phyloP scores from a whole-genome alignment of 345 rosid species.

The Laguncularia racemosa region DNA sequence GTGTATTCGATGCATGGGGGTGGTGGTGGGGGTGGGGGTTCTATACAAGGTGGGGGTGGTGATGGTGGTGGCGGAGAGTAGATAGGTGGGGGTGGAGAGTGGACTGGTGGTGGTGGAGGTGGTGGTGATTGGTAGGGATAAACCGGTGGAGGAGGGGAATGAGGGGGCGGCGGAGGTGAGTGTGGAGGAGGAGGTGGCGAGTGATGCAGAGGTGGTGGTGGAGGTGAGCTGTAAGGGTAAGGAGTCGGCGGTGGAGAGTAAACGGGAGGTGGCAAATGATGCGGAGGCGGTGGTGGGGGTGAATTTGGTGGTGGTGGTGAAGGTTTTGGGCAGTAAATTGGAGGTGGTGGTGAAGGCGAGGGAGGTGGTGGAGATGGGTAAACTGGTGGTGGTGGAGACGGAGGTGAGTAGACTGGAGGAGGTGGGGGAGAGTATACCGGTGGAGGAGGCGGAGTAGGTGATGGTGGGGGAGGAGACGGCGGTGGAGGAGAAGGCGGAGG shows the following conservation, averaged over 20 bases:
- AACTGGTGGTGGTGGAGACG: constrained; percentile 9
- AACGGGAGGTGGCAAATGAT: constrained; percentile 14
- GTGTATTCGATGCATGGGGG: constrained; percentile 30
- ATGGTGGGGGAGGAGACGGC: constrained; percentile 21
- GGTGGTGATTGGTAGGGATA: not conserved
- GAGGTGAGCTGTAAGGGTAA: constrained; percentile 3
- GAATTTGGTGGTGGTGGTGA: constrained; percentile 16
- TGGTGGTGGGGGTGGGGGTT: constrained; percentile 53
- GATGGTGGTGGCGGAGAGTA: constrained; percentile 38
- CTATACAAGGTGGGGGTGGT: constrained; percentile 39
- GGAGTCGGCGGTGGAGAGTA: constrained; percentile 14
- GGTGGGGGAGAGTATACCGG: constrained; percentile 8
- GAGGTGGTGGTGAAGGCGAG: constrained; percentile 10
- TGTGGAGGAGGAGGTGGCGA: constrained; percentile 14
- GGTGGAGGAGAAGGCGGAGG: constrained; percentile 39
- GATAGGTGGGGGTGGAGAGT: constrained; percentile 33
- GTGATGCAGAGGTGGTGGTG: constrained; percentile 33
- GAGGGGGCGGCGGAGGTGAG: constrained; percentile 12
- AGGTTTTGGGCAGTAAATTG: not conserved
- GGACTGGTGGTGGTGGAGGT: constrained; percentile 8
- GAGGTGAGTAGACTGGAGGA: constrained; percentile 11
- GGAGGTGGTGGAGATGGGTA: constrained; percentile 7
- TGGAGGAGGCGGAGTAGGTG: constrained; percentile 25
- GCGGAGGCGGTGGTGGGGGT: constrained; percentile 17
- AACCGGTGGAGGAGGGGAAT: constrained; percentile 5